Conservation (phyloP, 495 filamentous ascomycete species). For the Amniculicola lignicola region DNA sequence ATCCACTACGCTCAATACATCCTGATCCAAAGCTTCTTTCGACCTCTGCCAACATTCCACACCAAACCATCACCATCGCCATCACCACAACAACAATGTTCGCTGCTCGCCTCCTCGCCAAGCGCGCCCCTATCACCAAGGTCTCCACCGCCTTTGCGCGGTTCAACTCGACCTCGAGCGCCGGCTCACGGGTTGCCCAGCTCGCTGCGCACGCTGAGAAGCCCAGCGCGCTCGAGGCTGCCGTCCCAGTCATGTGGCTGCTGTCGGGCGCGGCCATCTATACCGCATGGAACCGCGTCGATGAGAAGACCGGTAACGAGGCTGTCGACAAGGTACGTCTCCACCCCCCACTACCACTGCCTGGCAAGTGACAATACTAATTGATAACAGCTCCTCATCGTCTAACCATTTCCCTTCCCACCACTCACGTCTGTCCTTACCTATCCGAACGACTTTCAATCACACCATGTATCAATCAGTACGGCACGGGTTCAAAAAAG, state of each 20-base stretch:
- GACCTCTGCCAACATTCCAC: too few relatives aligned
- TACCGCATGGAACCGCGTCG: constrained; percentile 14
- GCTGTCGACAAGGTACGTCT: constrained; percentile 24
- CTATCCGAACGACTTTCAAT: too few relatives aligned
- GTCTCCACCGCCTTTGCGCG: not conserved
- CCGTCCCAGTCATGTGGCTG: constrained; percentile 19
- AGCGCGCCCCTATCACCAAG: constrained; percentile 19
- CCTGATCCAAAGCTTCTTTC: too few relatives aligned
- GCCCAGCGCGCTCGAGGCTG: constrained; percentile 20
- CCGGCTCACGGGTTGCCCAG: constrained; percentile 13
- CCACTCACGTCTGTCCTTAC: too few relatives aligned
- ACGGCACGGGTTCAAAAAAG: too few relatives aligned
- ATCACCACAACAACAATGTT: too few relatives aligned
- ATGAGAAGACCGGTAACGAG: constrained; percentile 12
- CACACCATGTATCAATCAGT: too few relatives aligned
- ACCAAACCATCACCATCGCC: too few relatives aligned
- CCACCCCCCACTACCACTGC: not conserved
- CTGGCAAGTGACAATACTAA: not conserved
- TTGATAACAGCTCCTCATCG: constrained; percentile 2
- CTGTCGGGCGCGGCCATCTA: constrained; percentile 5
- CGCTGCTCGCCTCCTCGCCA: too few relatives aligned
- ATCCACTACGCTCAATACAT: too few relatives aligned
- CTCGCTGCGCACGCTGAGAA: constrained; percentile 20
- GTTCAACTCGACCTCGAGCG: constrained; percentile 14
- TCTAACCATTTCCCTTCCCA: too few relatives aligned